Evolutionary conservation across 495 filamentous ascomycete species (phyloP), one percentile per base, ranked within the genome.

Genomic region (Penicillium coprophilum): DNA sequence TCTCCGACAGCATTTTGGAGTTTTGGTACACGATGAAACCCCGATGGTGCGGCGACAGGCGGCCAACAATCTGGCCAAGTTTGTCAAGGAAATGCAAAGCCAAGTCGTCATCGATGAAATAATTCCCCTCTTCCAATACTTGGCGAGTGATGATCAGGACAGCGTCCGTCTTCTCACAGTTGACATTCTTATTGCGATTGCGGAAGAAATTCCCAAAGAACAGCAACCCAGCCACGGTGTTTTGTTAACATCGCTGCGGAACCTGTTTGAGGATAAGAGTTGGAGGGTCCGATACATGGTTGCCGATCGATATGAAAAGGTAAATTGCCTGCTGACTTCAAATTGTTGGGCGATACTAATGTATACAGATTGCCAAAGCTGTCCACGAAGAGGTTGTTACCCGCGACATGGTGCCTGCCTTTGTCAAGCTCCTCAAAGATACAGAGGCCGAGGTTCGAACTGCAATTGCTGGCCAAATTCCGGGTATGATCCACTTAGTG

Each of bases 261-360:
- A 80, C 73, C 75, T 98, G 60, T 96, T 97, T 74, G 92, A 96
- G 67, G 94, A 98, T 70, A 97, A 97, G 81, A 97, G 95, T 76
- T 98, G 94, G 94, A 85, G 94, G 63, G 94, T 98, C 47, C 83
- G 94, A 70, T 98, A 97, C 71, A 98, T 97, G 95, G 95, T 98
- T 56, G 94, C 95, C 28, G 94, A 98, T 72, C 82, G 91, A 74
- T 98, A 96, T 66, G 94, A 97, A 73, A 97, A 97, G 90, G 92
- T 92, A 51, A 6, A 40, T 43, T 13, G 12, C 24, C 36, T 53
- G 15, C n/a, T 55, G 40, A 34, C 27, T 46, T 55, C 67, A 54
- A 38, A 24, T 19, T 17, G 9, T 24, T 32, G 39, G 36, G 21
- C 34, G 53, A 41, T 47, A 55, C 60, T 72, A 61, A 68, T 41